Conservation (phyloP, 2,329 filamentous ascomycete species). For the Ascochyta clinopodiicola region DNA sequence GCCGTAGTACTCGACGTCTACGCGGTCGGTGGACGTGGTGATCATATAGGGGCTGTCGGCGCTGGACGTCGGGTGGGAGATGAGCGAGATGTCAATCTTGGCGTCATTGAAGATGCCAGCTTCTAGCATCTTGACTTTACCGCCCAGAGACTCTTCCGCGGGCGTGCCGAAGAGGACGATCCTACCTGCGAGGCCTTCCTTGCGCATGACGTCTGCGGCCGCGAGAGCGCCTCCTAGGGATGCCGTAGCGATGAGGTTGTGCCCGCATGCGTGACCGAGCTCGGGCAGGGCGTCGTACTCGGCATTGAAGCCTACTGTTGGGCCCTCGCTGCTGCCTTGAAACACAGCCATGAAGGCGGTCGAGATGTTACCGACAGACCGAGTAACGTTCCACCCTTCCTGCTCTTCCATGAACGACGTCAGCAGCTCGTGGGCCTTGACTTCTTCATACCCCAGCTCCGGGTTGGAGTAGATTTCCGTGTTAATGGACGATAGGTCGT, state of each 20-base stretch:
- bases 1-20: constrained; percentile 22
- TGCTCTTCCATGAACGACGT: constrained; percentile 56
- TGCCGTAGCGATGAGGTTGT: constrained; percentile 54
- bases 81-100: constrained; percentile 40
- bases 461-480: constrained; percentile 61
- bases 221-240: constrained; percentile 50
- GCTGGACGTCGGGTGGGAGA: constrained; percentile 45
- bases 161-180: constrained; percentile 54
- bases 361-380: constrained; percentile 43
- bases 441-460: constrained; percentile 57
- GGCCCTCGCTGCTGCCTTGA: constrained; percentile 38
- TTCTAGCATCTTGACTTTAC: constrained; percentile 55
- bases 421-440: constrained; percentile 58
- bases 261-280: constrained; percentile 55
- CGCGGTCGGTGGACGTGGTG: constrained; percentile 42
- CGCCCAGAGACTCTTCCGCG: constrained; percentile 52
- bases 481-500: constrained; percentile 54
- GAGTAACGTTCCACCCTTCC: constrained; percentile 35
- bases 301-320: constrained; percentile 56
- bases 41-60: constrained; percentile 57
- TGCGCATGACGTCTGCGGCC: constrained; percentile 39
- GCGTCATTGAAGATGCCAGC: constrained; percentile 50
- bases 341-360: constrained; percentile 44
- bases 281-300: constrained; percentile 48
- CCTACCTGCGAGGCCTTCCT: constrained; percentile 42